Percentiles rank a stretch among this genome's conserved stretches.
phyloP scores from a whole-genome alignment of 768 basidiomycete genomes.

The Amanita jacksonii region DNA sequence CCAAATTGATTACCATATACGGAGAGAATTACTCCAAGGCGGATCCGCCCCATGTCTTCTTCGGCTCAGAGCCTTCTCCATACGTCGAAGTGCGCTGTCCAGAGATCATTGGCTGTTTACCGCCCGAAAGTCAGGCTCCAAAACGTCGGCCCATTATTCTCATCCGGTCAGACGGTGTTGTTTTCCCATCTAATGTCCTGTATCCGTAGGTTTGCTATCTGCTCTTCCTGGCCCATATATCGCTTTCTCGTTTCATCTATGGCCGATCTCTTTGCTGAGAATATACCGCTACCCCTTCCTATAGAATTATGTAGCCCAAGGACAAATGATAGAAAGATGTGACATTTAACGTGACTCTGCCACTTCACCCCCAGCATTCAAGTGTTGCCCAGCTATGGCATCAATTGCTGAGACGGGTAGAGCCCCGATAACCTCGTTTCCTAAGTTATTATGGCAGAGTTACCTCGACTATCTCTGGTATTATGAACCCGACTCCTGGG shows the following conservation, averaged over 20 bases:
- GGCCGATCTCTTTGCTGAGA: constrained; percentile 7
- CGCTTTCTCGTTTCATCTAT: constrained; percentile 10
- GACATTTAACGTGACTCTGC: too few species aligned
- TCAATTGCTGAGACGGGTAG: too few species aligned
- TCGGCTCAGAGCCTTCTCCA: constrained; percentile 80
- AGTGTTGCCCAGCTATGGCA: too few species aligned
- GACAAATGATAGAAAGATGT: constrained; percentile 1
- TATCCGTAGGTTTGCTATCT: constrained; percentile 48
- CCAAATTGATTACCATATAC: constrained; percentile 78
- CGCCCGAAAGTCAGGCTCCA: constrained; percentile 54
- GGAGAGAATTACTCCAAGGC: constrained; percentile 84
- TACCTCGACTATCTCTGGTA: constrained; percentile 58
- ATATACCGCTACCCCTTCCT: background rate
- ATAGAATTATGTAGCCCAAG: background rate
- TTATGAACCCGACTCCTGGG: constrained; percentile 58
- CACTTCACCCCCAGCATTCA: too few species aligned
- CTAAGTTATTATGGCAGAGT: constrained; percentile 41
- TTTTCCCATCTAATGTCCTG: constrained; percentile 75
- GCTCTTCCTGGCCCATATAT: background rate
- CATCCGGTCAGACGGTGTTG: constrained; percentile 76
- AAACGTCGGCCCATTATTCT: constrained; percentile 77
- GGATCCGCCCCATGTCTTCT: constrained; percentile 77
- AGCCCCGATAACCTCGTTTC: too few species aligned
- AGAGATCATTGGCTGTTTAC: constrained; percentile 75
- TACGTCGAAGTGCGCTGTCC: constrained; percentile 82